Evolutionary conservation across 495 filamentous ascomycete genomes (phyloP).

Genomic region (Aspergillus funiculosus): DNA sequence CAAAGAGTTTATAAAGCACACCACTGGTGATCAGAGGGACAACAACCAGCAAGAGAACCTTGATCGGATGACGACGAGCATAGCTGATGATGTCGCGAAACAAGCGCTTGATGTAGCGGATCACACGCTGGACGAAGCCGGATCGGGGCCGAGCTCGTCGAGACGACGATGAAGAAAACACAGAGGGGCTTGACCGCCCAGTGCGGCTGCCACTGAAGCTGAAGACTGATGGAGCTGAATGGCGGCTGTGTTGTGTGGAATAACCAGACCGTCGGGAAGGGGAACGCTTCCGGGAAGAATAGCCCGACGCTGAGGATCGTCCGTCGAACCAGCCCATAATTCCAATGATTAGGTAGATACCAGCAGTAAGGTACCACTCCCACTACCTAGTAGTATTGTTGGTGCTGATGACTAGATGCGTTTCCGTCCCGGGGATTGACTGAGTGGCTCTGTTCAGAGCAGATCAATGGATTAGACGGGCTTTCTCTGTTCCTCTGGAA

Average conservation of each 20-base stretch:
- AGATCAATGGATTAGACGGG: not conserved
- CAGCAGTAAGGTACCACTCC: too few relatives aligned
- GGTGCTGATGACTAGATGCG: too few relatives aligned
- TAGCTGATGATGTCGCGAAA: slow-evolving; percentile 70
- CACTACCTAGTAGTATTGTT: too few relatives aligned
- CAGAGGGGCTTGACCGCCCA: slow-evolving; percentile 40
- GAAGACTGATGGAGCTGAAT: slow-evolving; percentile 50
- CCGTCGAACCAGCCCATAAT: slow-evolving; percentile 50
- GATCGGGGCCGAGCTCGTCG: slow-evolving; percentile 63
- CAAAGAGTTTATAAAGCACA: slow-evolving; percentile 63
- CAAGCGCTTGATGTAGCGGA: slow-evolving; percentile 64
- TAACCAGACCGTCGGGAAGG: slow-evolving; percentile 34
- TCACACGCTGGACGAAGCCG: slow-evolving; percentile 64
- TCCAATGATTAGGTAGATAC: not conserved
- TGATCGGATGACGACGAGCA: slow-evolving; percentile 70
- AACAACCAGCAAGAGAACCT: slow-evolving; percentile 78
- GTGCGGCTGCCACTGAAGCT: slow-evolving; percentile 34
- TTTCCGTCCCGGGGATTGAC: too few relatives aligned
- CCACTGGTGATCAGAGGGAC: slow-evolving; percentile 80
- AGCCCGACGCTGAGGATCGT: slow-evolving; percentile 25
- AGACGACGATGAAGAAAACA: slow-evolving; percentile 55
- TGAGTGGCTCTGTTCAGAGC: slow-evolving; percentile 5
- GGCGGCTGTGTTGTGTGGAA: slow-evolving; percentile 34
- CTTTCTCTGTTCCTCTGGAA: too few relatives aligned
- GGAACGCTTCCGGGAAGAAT: slow-evolving; percentile 32